Evolutionary conservation across 495 filamentous ascomycete species (phyloP), one percentile per base, ranked within the genome.

Genomic region (Penicillium odoratum): DNA sequence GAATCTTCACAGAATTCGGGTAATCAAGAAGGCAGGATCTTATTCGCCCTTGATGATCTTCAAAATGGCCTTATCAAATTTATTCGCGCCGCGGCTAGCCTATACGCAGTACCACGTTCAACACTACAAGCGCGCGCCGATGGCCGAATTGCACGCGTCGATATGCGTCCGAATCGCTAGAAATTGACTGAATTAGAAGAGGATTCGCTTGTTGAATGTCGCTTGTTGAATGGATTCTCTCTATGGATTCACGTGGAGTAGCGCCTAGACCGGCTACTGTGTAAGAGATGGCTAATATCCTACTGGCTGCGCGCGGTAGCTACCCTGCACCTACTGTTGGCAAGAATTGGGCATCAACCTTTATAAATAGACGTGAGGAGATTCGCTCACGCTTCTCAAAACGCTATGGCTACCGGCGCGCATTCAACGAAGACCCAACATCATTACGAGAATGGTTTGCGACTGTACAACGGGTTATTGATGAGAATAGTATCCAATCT

Each of bases 121-220:
- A 57, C 50, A 0, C 43, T 57, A 18, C 28, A 6, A 3, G 7
- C 11, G 0, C 51, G 49, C 7, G 16, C 57, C 0, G 6, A 18
- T 9, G 50, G 59, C 13, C 21, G 10, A 16, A 47, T 31, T 30
- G 9, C 48, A 25, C 53, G 58, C 15, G 4, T 7, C 18, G 38
- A 25, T 30, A 33, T 21, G 2, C 53, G 53, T 30, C 36, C 48
- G 26, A 48, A 52, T 28, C 1, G 13, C 7, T 15, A 53, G 51
- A 46, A 58, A 53, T 58, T 53, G 29, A 58, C 44, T 2, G 0
- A 55, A 33, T 18, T 47, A 26, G 42, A 58, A 42, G 57, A 60
- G 40, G 40, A 60, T 30, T 51, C 30, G 40, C 55, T 57, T 57
- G 3, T 4, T 2, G 4, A 51, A 48, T 51, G 53, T 51, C 30